Evolutionary conservation across 768 basidiomycete species (phyloP).

Genomic region (Russula vinacea): DNA sequence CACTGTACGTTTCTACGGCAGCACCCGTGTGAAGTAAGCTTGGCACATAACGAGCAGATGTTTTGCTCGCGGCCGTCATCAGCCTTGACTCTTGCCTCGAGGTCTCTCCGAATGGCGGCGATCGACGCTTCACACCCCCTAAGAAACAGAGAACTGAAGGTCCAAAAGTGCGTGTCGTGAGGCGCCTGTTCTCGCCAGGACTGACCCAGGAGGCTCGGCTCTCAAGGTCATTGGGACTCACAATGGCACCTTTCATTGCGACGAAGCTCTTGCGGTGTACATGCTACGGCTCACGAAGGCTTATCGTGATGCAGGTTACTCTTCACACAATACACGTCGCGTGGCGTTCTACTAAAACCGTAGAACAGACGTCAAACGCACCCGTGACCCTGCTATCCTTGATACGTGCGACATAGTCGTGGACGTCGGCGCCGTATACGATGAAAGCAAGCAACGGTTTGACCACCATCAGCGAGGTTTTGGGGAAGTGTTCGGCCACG

Average conservation of each 20-base stretch:
- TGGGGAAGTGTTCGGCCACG: slow-evolving; percentile 82
- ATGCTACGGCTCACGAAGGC: slow-evolving; percentile 73
- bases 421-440: slow-evolving; percentile 93
- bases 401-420: slow-evolving; percentile 90
- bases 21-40: background rate
- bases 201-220: background rate
- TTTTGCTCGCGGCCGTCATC: background rate
- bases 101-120: slow-evolving; percentile 28
- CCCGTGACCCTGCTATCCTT: slow-evolving; percentile 65
- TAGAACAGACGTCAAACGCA: slow-evolving; percentile 54
- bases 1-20: background rate
- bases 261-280: slow-evolving; percentile 93
- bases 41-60: background rate
- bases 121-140: slow-evolving; percentile 33
- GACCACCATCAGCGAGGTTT: slow-evolving; percentile 98
- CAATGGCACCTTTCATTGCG: slow-evolving; percentile 94
- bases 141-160: slow-evolving; percentile 48
- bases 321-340: slow-evolving; percentile 2
- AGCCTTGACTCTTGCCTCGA: background rate
- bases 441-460: slow-evolving; percentile 71
- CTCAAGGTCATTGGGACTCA: slow-evolving; percentile 85
- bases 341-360: background rate
- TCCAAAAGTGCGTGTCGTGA: slow-evolving; percentile 33
- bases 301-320: slow-evolving; percentile 71
- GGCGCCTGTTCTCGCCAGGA: background rate